Evolutionary conservation across 148 eudicot genomes (phyloP).

Genomic region (Fagopyrum esculentum): DNA sequence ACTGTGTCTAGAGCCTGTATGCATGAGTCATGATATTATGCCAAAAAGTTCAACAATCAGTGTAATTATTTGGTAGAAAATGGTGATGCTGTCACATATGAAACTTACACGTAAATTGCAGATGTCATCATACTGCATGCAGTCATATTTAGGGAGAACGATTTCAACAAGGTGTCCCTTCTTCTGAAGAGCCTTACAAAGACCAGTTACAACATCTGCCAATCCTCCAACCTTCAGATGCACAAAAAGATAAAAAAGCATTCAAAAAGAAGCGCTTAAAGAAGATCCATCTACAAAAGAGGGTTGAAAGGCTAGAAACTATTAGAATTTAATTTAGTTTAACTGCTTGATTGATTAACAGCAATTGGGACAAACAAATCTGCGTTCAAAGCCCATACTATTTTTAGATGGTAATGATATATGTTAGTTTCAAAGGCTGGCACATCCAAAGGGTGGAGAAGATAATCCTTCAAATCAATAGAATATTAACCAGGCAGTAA

Average conservation of each 20-base stretch:
- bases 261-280: neutral
- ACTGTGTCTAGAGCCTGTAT: slow-evolving; percentile 72
- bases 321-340: neutral
- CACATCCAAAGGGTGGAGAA: neutral
- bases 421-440: neutral
- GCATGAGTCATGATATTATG: slow-evolving; percentile 19
- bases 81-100: neutral
- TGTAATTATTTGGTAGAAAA: neutral
- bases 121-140: slow-evolving; percentile 71
- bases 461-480: slow-evolving; percentile 3
- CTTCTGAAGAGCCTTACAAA: slow-evolving; percentile 87
- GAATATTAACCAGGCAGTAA: neutral
- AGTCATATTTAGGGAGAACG: slow-evolving; percentile 88
- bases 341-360: neutral
- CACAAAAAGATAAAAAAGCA: neutral
- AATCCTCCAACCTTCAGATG: slow-evolving; percentile 83
- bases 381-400: neutral
- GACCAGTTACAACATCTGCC: slow-evolving; percentile 97
- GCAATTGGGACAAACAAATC: neutral
- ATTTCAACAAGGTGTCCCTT: slow-evolving; percentile 90
- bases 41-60: slow-evolving; percentile 11
- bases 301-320: neutral
- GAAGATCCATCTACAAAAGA: neutral
- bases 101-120: slow-evolving; percentile 60
- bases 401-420: neutral